Evolutionary conservation across 305 asterid species (phyloP).

Genomic region (Solanum hybrid): DNA sequence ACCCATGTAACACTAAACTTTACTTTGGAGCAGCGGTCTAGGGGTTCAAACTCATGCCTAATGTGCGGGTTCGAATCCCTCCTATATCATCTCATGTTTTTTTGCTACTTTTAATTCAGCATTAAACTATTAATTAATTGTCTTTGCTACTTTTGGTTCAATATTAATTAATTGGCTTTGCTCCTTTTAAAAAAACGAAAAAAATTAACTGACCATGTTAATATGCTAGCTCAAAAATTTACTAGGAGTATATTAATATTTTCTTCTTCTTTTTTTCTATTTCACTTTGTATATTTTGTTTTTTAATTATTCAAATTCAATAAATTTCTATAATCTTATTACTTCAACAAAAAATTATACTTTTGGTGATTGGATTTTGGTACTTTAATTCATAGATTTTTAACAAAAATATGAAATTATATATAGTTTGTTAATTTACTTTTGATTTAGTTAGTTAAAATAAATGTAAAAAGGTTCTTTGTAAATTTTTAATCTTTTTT

Average conservation of each 20-base stretch:
- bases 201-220: neutral
- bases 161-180: neutral
- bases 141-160: neutral
- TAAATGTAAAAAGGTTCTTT: neutral
- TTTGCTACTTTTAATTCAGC: neutral
- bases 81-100: neutral
- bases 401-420: neutral
- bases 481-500: neutral
- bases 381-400: neutral
- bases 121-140: neutral
- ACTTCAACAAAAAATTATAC: neutral
- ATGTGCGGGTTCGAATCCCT: neutral
- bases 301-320: neutral
- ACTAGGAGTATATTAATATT: neutral
- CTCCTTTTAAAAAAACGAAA: neutral
- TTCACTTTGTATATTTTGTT: neutral
- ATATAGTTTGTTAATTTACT: neutral
- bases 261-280: too few relatives aligned
- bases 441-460: neutral
- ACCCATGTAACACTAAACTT: neutral
- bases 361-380: neutral
- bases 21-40: neutral
- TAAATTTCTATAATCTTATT: neutral
- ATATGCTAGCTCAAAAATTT: neutral
- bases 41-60: neutral